Base-by-base conservation (phyloP, 225 moss, liverwort and hornwort genomes). In the Physcomitrellopsis africana region DNA sequence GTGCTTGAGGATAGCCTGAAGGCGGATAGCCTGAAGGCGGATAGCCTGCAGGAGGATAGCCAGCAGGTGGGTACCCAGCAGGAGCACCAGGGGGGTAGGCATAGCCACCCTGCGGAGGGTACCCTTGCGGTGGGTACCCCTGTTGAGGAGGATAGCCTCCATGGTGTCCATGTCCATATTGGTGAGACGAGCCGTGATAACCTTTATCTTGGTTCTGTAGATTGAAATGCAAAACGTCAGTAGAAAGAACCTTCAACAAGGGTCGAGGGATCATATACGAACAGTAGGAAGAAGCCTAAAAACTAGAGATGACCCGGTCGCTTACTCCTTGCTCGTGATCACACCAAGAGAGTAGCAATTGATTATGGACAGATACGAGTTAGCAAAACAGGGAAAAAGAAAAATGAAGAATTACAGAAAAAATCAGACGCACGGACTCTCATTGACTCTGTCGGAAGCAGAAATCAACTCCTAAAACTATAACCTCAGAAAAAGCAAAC, bases 131-230 rank as follows among this genome's bases (percentile, higher is more conserved):
- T 20, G 83, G 48, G 57, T 83, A 79, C 46, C 83, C 83, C 0
- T 81, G 78, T 56, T 71, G 63, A 0, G 69, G 59, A 0, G 83
- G 83, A 46, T 80, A 80, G 6, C 74, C 84, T 11, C 67, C 78
- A 10, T 63, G 57, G 11, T 72, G 64, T 20, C 80, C 80, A 10
- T 73, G 67, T 58, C 76, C 80, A 45, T 0, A 80, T 63, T 85
- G 81, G 0, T 78, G 81, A 24, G 74, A 77, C 32, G 77, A 17
- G 16, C 81, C 84, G 51, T 72, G 63, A 2, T 77, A 1, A 1
- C 85, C 81, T 56, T 56, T 85, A 47, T 81, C 85, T 63, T 75
- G 78, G 57, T 46, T 75, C 85, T 85, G 72, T 20, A 52, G 8
- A 67, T n/a, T 68, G 72, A 57, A 56, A 70, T 61, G 16, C 67